Evolutionary conservation across 257 asterid genomes (phyloP).

Genomic region (Phtheirospermum japonicum): DNA sequence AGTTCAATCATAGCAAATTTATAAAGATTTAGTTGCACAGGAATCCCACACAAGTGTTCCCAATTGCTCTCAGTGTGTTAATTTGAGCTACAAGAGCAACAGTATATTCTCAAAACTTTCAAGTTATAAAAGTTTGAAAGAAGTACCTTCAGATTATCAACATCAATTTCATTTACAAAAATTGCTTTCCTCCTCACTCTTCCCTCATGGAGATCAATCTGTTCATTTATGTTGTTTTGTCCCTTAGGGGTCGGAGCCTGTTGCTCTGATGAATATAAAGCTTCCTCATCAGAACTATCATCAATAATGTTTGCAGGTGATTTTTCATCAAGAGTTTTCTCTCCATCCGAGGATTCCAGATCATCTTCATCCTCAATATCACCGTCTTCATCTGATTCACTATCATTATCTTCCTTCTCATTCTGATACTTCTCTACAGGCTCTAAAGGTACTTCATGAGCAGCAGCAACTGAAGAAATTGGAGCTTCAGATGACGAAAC

Average conservation of each 20-base stretch:
- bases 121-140: background rate
- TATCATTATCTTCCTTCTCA: constrained; percentile 38
- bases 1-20: background rate
- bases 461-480: constrained; percentile 34
- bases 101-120: background rate
- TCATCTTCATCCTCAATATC: constrained; percentile 42
- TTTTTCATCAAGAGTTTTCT: constrained; percentile 19
- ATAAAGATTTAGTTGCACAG: background rate
- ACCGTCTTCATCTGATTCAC: constrained; percentile 48
- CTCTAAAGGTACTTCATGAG: constrained; percentile 36
- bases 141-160: constrained; percentile 48
- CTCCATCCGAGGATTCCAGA: constrained; percentile 39
- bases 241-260: constrained; percentile 27
- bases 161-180: constrained; percentile 59
- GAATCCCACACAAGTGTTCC: background rate
- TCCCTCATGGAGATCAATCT: constrained; percentile 64
- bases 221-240: constrained; percentile 45
- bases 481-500: constrained; percentile 32
- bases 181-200: constrained; percentile 92
- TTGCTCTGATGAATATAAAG: constrained; percentile 35
- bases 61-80: background rate
- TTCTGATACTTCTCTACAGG: constrained; percentile 39
- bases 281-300: constrained; percentile 60
- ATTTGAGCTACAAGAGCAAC: background rate
- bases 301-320: constrained; percentile 29